Base-by-base conservation (phyloP, 1,139 yeast species). In the Yamadazyma dendronema region DNA sequence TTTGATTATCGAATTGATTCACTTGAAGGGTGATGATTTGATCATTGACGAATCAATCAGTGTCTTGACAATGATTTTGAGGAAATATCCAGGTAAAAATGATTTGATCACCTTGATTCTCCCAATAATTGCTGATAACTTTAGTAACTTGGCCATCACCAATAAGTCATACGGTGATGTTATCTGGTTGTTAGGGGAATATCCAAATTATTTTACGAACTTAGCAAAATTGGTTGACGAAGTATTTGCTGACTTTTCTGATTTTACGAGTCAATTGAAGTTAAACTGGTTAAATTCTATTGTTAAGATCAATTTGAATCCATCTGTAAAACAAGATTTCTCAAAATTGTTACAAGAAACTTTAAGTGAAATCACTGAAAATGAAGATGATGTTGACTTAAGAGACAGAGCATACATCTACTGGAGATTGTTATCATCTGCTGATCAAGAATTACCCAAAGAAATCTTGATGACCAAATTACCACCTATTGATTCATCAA, bases 381-480 rank as follows among this genome's bases (percentile, higher is more conserved):
- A 81, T 41, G 77, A 89, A 41, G 95, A 88, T 50, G 89, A 89
- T 57, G 85, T 96, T 2, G 98, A 92, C 59, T 86, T 92, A 28
- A 77, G 97, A 53, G 98, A 92, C 61, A 80, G 92, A 62, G 97
- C 97, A 0, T 92, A 83, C 61, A 77, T 92, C 36, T 92, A 89
- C 62, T 92, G 97, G 97, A 80, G 98, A 56, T 69, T 94, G 41
- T 69, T 92, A 41, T 87, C 96, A 0, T 54, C 65, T 1, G 50
- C 59, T 17, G 81, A 78, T 38, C 71, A 63, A 4, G 35, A 35
- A 4, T 54, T 69, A 21, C 74, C 73, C 34, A 57, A 74, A 49
- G 69, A 74, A 37, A 72, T 85, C 32, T 67, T 84, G 19, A 61
- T 83, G 41, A 69, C 81, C 9, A 77, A 77, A 43, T 65, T 84